phyloP scores from a whole-genome alignment of 108 stramenopile species.

The Cyclostephanos tholiformis region DNA sequence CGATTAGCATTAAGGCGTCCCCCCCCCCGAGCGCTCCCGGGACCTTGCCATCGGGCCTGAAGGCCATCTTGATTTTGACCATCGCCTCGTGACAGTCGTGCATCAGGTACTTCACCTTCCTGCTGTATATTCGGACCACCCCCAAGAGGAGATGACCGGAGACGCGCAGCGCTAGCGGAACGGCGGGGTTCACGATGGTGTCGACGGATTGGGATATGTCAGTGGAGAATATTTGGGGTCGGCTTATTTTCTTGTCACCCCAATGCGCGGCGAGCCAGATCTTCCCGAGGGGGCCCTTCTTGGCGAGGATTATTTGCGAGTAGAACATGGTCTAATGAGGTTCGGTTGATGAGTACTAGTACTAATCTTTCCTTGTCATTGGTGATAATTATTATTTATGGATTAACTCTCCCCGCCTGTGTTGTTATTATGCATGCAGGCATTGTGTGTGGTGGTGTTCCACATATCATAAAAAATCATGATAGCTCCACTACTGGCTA shows the following conservation, averaged over 20 bases:
- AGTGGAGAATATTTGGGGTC: conserved; percentile 94
- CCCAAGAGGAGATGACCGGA: conserved; percentile 96
- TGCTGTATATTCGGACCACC: conserved; percentile 96
- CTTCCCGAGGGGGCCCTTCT: conserved; percentile 98
- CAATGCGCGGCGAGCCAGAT: conserved; percentile 99
- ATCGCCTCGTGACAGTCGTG: conserved; percentile 98
- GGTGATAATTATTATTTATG: no score
- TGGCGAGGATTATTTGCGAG: conserved; percentile 98
- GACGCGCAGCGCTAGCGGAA: conserved; percentile 96
- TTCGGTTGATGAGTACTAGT: neutral
- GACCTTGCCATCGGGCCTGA: conserved; percentile 64
- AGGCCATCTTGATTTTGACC: conserved; percentile 97
- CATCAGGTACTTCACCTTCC: conserved; percentile 95
- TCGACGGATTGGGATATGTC: conserved; percentile 94
- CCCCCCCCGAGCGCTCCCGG: conserved; percentile 25
- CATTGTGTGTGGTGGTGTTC: no score
- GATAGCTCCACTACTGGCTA: no score
- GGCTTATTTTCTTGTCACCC: conserved; percentile 97
- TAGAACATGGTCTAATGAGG: conserved; percentile 89
- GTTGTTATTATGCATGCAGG: no score
- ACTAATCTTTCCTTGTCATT: neutral
- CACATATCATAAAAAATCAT: no score
- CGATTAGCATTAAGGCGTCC: conserved; percentile 42
- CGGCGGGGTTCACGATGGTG: conserved; percentile 93
- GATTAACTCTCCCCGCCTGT: no score